Percentiles rank a stretch among this genome's conserved stretches.
phyloP scores from a whole-genome alignment of 208 protist genomes.

The Trypanosoma vivax region DNA sequence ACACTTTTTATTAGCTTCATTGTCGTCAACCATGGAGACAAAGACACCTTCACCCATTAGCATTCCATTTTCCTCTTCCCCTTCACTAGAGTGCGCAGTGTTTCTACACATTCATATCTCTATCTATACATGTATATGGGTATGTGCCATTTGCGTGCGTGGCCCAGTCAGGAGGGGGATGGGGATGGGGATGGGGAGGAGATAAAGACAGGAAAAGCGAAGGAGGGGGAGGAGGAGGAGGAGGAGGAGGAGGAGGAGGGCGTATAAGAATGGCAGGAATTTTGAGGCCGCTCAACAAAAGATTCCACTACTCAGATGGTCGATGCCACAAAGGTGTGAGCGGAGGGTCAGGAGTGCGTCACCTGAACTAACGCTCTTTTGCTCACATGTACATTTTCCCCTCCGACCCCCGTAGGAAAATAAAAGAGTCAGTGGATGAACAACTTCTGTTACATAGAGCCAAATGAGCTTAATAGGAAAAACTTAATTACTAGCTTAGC shows the following conservation, averaged over 20 bases:
- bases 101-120: background rate
- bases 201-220: background rate
- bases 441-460: no score
- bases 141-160: no score
- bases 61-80: slow-evolving; percentile 6
- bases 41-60: slow-evolving; percentile 1
- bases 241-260: background rate
- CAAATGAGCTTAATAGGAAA: no score
- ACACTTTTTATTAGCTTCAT: no score
- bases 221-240: background rate
- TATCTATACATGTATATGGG: background rate
- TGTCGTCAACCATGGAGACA: background rate
- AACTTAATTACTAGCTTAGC: no score
- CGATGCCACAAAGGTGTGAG: no score
- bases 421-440: no score
- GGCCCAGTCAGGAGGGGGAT: background rate
- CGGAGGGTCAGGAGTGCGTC: no score
- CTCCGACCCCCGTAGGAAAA: no score
- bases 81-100: slow-evolving; percentile 1
- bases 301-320: background rate
- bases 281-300: background rate
- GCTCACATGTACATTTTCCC: no score
- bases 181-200: background rate
- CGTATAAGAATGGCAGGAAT: background rate
- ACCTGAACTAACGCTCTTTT: no score